Evolutionary conservation across 169 alveolate genomes (phyloP).

Genomic region (Perkinsus olseni): DNA sequence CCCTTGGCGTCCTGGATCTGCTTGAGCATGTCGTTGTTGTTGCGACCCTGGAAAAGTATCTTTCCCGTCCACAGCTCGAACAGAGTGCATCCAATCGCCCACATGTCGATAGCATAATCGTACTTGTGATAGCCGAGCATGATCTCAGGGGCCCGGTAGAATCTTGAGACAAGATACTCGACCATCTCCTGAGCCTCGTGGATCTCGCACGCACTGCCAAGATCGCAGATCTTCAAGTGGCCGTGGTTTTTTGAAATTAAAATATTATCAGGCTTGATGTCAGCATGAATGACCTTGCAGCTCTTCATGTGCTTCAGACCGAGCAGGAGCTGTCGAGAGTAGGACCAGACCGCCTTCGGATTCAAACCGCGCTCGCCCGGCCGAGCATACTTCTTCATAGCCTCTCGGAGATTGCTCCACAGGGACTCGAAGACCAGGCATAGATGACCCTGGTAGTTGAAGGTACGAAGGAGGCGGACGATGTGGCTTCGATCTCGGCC

Average conservation of each 20-base stretch:
- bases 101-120: conserved; percentile 83
- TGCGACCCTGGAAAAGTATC: conserved; percentile 86
- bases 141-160: conserved; percentile 97
- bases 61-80: conserved; percentile 95
- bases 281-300: conserved; percentile 70
- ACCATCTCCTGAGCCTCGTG: conserved; percentile 74
- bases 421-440: conserved; percentile 81
- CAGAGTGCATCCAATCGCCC: conserved; percentile 92
- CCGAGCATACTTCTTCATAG: conserved; percentile 49
- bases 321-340: conserved; percentile 62
- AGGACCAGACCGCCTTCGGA: conserved; percentile 59
- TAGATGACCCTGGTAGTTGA: conserved; percentile 68
- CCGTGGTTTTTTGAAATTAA: conserved; percentile 68
- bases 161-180: conserved; percentile 86
- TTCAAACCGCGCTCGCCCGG: conserved; percentile 57
- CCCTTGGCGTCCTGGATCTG: conserved; percentile 88
- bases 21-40: conserved; percentile 91
- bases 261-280: conserved; percentile 92
- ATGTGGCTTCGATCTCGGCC: conserved; percentile 47
- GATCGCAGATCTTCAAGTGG: conserved; percentile 86
- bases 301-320: conserved; percentile 64
- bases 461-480: conserved; percentile 58
- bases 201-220: conserved; percentile 83
- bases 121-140: conserved; percentile 78
- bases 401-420: conserved; percentile 75